A percentile compares a stretch with the other conserved stretches of the same genome.
Conservation (phyloP, 2,329 filamentous ascomycete species). For the Pyrenochaeta sp. region DNA sequence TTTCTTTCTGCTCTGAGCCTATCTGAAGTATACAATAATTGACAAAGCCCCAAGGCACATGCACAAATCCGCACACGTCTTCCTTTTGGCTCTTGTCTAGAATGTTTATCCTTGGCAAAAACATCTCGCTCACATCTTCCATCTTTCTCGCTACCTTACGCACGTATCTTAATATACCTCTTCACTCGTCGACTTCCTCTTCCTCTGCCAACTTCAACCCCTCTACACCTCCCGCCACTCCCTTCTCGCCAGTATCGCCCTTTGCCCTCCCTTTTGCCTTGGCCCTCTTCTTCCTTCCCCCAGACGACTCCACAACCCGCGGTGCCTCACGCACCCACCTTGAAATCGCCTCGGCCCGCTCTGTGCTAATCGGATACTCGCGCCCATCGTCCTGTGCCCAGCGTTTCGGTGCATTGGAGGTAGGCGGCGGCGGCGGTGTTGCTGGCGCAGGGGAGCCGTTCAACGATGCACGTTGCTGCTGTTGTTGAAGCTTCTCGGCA, state of each 20-base stretch:
- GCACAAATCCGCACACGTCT: too few relatives aligned
- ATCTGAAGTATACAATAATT: too few relatives aligned
- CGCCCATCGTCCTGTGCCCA: constrained; percentile 71
- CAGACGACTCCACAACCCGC: constrained; percentile 41
- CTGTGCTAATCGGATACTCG: constrained; percentile 74
- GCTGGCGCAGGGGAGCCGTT: neutral
- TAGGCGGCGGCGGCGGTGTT: constrained; percentile 3
- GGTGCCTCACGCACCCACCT: constrained; percentile 69
- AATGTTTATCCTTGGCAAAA: too few relatives aligned
- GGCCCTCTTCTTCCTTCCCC: constrained; percentile 47
- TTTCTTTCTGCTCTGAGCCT: too few relatives aligned
- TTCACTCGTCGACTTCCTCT: constrained; percentile 23
- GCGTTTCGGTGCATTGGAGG: constrained; percentile 55
- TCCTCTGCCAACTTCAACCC: constrained; percentile 24
- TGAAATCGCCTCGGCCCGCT: constrained; percentile 72
- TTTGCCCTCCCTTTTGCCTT: too few relatives aligned
- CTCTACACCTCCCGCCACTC: constrained; percentile 30
- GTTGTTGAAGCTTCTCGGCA: constrained; percentile 34
- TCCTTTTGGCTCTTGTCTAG: too few relatives aligned
- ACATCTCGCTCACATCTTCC: too few relatives aligned
- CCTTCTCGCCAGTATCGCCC: too few relatives aligned
- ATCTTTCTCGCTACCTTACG: too few relatives aligned
- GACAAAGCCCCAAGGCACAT: too few relatives aligned
- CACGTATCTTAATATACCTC: too few relatives aligned
- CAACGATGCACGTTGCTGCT: constrained; percentile 1